Conservation (phyloP, 2,329 filamentous ascomycete genomes). For the Neonectria faginata region DNA sequence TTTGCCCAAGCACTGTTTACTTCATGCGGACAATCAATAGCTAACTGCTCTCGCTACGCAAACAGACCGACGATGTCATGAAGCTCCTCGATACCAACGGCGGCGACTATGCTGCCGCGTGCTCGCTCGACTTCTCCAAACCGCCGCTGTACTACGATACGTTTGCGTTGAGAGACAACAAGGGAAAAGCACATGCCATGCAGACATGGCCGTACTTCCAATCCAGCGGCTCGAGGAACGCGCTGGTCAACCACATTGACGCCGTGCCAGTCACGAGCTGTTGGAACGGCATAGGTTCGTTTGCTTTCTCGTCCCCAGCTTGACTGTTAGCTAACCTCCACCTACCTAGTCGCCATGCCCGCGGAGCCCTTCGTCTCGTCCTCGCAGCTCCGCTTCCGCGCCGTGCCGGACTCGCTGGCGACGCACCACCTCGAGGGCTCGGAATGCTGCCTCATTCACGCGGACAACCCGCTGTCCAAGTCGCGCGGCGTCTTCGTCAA, state of each 20-base stretch:
- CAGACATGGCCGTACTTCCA: conserved; percentile 71
- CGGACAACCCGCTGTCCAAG: conserved; percentile 71
- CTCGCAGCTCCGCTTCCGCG: conserved; percentile 69
- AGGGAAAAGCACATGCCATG: conserved; percentile 63
- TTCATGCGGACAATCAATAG: neutral
- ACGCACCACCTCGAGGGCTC: conserved; percentile 76
- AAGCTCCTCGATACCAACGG: conserved; percentile 67
- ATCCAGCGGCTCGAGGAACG: conserved; percentile 61
- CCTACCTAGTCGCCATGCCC: conserved; percentile 59
- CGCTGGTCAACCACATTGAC: conserved; percentile 61
- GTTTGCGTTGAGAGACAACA: conserved; percentile 68
- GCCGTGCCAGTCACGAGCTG: conserved; percentile 60
- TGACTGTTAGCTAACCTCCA: conserved; percentile 24
- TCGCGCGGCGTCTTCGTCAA: conserved; percentile 73
- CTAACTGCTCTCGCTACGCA: conserved; percentile 11
- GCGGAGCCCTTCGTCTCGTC: conserved; percentile 65
- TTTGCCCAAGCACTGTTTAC: neutral
- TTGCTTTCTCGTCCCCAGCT: neutral
- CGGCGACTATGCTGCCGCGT: conserved; percentile 71
- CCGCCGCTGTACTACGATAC: conserved; percentile 70
- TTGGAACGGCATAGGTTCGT: conserved; percentile 59
- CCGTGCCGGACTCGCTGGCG: conserved; percentile 71
- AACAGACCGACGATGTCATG: conserved; percentile 65
- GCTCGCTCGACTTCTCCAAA: conserved; percentile 69
- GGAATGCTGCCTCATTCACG: conserved; percentile 83